Evolutionary conservation across 805 yeast species (phyloP), one percentile per base, ranked within the genome.

Genomic region (Candida schatavii): DNA sequence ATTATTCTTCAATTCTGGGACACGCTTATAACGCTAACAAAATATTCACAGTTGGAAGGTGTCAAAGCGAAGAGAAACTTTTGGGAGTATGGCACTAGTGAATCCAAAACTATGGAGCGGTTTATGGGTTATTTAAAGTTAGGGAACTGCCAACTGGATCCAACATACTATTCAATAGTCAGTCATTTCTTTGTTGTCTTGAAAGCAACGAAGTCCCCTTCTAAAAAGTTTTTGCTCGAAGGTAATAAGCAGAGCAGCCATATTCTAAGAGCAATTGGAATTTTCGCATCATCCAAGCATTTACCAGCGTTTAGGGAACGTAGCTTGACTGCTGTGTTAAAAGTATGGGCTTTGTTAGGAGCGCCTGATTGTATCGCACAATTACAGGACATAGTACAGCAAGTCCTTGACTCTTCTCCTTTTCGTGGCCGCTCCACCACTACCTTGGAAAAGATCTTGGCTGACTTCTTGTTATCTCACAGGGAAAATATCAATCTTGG

Each of bases 81-180:
- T 37, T 82, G 88, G 83, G 60, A 69, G 3, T 46, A 56, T 3
- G 75, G 73, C 17, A 83, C 82, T 14, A 49, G 52, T 35, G 66
- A 67, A 41, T 47, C 57, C 42, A 62, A 62, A 3, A 48, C 79
- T 1, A 66, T 68, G 14, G 69, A 67, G 3, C 72, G 70, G 44
- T 52, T 85, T 9, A 35, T 66, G 1, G 72, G 62, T 0, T 72
- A 81, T 46, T 49, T 85, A 17, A 62, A 62, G 10, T 46, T 79
- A 11, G 85, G 88, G 0, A 76, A 78, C 2, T 66, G 81, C 36
- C 70, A 68, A 38, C 78, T 85, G 39, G 63, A 68, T 22, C 74
- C 81, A 0, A 47, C 62, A 0, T 83, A 79, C 52, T 85, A 77
- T 48, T 43, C 45, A 2, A 37, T 52, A 7, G 38, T 70, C 15